A percentile compares a stretch with the other conserved stretches of the same genome.
phyloP scores from a whole-genome alignment of 2,329 filamentous ascomycete genomes.

The Zymoseptoria passerinii region DNA sequence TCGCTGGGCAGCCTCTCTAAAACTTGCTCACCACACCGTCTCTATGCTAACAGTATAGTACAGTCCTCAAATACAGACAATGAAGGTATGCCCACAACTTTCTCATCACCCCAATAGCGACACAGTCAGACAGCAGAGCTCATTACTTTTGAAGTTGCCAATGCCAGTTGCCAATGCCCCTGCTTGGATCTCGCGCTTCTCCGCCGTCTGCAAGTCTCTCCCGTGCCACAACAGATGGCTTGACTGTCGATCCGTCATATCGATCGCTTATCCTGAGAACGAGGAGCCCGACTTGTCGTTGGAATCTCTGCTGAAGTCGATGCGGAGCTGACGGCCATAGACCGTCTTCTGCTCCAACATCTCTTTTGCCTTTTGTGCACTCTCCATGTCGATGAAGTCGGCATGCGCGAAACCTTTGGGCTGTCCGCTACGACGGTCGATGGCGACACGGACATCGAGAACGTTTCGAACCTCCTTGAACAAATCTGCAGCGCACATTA shows the following conservation, averaged over 20 bases:
- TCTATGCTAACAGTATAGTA: not conserved
- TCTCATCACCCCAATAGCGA: not conserved
- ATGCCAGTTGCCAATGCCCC: not conserved
- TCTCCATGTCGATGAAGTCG: constrained; percentile 63
- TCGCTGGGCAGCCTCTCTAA: not conserved
- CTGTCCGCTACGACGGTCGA: constrained; percentile 72
- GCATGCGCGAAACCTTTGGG: constrained; percentile 78
- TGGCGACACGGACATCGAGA: constrained; percentile 68
- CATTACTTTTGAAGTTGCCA: not conserved
- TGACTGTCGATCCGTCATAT: not conserved
- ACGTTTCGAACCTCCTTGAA: constrained; percentile 65
- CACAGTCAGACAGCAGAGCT: not conserved
- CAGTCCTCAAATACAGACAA: not conserved
- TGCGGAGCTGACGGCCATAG: constrained; percentile 56
- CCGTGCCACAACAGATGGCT: not conserved
- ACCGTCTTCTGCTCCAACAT: constrained; percentile 49
- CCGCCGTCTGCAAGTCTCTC: not conserved
- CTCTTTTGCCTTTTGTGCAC: constrained; percentile 54
- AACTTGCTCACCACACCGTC: not conserved
- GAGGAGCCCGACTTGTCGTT: not conserved
- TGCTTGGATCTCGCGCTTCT: not conserved
- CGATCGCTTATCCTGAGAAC: not conserved
- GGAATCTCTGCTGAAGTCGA: constrained; percentile 48
- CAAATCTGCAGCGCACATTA: constrained; percentile 38
- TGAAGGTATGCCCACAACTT: not conserved